A percentile compares a stretch with the other conserved stretches of the same genome.
phyloP scores from a whole-genome alignment of 2,329 filamentous ascomycete species.

The Periconia digitata region DNA sequence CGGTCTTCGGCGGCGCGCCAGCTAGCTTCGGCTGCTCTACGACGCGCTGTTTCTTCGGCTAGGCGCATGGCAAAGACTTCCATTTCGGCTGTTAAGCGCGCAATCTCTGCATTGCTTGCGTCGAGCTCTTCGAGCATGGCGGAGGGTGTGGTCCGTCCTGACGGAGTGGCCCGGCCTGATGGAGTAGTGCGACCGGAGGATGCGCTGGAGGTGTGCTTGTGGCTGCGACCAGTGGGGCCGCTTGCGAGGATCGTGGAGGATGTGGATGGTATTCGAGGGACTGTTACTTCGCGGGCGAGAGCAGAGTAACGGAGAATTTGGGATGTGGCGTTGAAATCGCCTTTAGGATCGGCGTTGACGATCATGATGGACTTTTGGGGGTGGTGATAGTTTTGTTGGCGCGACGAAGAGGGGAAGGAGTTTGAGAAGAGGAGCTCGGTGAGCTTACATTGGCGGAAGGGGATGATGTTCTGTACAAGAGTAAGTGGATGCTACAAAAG shows the following conservation, averaged over 20 bases:
- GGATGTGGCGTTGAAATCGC: constrained; percentile 95
- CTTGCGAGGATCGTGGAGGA: constrained; percentile 65
- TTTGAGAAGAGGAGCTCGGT: constrained; percentile 57
- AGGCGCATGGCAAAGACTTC: constrained; percentile 72
- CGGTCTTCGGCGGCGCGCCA: constrained; percentile 65
- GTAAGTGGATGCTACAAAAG: constrained; percentile 14
- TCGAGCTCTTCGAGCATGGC: constrained; percentile 69
- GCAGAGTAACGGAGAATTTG: constrained; percentile 95
- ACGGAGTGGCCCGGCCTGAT: constrained; percentile 30
- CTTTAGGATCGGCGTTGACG: constrained; percentile 87
- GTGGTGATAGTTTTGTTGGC: constrained; percentile 45
- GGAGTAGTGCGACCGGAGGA: constrained; percentile 17
- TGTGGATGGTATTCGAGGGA: constrained; percentile 83
- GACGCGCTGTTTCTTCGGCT: constrained; percentile 68
- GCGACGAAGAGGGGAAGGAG: constrained; percentile 48
- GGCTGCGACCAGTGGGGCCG: constrained; percentile 26
- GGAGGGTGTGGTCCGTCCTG: constrained; percentile 50
- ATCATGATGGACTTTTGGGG: constrained; percentile 94
- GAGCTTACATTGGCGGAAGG: constrained; percentile 63
- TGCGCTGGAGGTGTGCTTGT: constrained; percentile 30
- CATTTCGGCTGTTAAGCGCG: constrained; percentile 74
- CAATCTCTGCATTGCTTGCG: constrained; percentile 76
- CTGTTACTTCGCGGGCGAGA: constrained; percentile 87
- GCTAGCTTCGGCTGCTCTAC: constrained; percentile 72
- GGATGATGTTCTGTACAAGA: constrained; percentile 61